A percentile compares a stretch with the other conserved stretches of the same genome.
Conservation (phyloP, 2,329 filamentous ascomycete genomes). For the Diaporthe capsici region DNA sequence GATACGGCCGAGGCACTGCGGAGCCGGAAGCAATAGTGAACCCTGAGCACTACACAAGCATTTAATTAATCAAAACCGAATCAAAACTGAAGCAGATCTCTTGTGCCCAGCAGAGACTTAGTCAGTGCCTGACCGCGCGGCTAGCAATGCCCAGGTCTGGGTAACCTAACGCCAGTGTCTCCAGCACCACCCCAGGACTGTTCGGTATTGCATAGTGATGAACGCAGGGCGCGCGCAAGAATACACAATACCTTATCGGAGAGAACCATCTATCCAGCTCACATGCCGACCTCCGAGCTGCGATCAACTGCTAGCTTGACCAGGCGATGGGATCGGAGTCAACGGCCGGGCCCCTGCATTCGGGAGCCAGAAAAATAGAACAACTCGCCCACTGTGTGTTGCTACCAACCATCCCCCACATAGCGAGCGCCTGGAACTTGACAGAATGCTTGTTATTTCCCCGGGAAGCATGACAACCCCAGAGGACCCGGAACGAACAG, state of each 20-base stretch:
- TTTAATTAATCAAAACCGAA: background rate
- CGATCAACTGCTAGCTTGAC: background rate
- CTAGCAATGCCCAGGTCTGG: background rate
- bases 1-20: background rate
- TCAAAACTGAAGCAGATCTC: background rate
- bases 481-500: too few species aligned
- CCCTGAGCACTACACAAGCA: background rate
- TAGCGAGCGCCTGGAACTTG: background rate
- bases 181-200: background rate
- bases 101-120: background rate
- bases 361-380: background rate
- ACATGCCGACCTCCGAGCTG: slow-evolving; percentile 1
- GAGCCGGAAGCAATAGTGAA: background rate
- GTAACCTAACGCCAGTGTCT: background rate
- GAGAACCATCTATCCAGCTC: background rate
- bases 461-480: background rate
- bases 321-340: background rate
- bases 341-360: background rate
- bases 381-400: too few species aligned
- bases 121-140: slow-evolving; percentile 14
- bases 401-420: background rate
- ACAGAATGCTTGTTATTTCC: slow-evolving; percentile 8
- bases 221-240: too few species aligned
- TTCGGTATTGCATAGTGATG: background rate
- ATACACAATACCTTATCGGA: background rate